Conservation (phyloP, 352 stramenopile species). For the Phytophthora constricta region DNA sequence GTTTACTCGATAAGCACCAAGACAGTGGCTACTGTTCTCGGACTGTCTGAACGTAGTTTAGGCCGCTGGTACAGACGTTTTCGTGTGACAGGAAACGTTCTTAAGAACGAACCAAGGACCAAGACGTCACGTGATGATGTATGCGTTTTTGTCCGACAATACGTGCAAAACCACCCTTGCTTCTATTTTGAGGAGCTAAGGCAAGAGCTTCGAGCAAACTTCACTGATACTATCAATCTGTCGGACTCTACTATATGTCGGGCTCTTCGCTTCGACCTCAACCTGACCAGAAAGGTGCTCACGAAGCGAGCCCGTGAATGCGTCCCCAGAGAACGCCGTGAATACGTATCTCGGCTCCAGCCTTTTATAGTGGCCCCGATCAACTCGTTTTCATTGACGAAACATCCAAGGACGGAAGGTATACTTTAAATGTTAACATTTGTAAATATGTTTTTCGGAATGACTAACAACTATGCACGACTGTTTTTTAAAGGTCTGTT, state of each 20-base stretch:
- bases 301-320: conserved; percentile 16
- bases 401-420: conserved; percentile 27
- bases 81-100: not conserved
- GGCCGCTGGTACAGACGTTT: not conserved
- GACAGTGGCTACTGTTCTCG: not conserved
- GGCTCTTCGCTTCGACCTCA: conserved; percentile 14
- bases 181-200: not conserved
- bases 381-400: conserved; percentile 30
- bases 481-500: not conserved
- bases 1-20: not conserved
- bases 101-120: not conserved
- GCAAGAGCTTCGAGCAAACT: conserved; percentile 8
- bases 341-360: conserved; percentile 13
- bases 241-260: conserved; percentile 23
- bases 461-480: too few relatives aligned
- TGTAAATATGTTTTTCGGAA: not conserved
- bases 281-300: conserved; percentile 13
- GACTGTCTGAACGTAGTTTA: not conserved
- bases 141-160: not conserved
- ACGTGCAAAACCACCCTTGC: not conserved
- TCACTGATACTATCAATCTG: not conserved
- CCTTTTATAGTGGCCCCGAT: conserved; percentile 31
- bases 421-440: conserved; percentile 1
- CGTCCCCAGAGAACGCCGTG: conserved; percentile 2
- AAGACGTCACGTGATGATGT: not conserved